Evolutionary conservation across 2,329 filamentous ascomycete species (phyloP), one percentile per base, ranked within the genome.

Genomic region (Monosporascus sp.): DNA sequence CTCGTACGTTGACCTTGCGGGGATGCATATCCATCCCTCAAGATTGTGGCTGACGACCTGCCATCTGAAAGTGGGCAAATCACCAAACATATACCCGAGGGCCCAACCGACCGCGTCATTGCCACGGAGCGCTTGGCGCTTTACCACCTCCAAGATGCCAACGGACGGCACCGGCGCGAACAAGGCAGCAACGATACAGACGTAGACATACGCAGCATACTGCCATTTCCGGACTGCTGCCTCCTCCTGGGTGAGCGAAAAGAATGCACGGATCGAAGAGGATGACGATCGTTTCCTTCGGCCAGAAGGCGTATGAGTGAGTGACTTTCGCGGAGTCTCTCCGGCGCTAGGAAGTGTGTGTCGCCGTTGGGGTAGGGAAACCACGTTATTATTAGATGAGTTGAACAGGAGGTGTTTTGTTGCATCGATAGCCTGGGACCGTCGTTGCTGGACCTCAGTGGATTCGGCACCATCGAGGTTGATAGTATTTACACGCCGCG

Each of bases 101-200:
- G 90, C 92, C 94, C 94, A 99, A 2, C 93, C 90, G 45, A 99
- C 82, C 0, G 94, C 91, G 62, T 99, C 94, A 49, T 84, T 74
- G 17, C 83, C 84, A 37, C 79, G 65, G 1, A 99, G 76, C 15
- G 90, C 91, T 56, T 81, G 76, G 44, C 73, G 71, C 39, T 79
- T 72, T 48, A 97, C 83, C 60, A 90, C 88, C 2, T 76, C 75
- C 51, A 91, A 82, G 27, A 97, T 79, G 0, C 85, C 88, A 3
- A 84, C 70, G 9, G 50, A 55, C 14, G 55, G 58, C 31, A 63
- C n/a, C 1, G 66, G 65, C 17, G 81, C 70, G 3, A 96, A 70
- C 50, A 95, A 82, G 35, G 90, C 81, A 1, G 74, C 63, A 8
- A 85, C 50, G 7, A 95, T 82, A 47, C 83, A 80, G 1, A 76